Evolutionary conservation across 345 rosid genomes (phyloP).

Genomic region (Mangifera indica): DNA sequence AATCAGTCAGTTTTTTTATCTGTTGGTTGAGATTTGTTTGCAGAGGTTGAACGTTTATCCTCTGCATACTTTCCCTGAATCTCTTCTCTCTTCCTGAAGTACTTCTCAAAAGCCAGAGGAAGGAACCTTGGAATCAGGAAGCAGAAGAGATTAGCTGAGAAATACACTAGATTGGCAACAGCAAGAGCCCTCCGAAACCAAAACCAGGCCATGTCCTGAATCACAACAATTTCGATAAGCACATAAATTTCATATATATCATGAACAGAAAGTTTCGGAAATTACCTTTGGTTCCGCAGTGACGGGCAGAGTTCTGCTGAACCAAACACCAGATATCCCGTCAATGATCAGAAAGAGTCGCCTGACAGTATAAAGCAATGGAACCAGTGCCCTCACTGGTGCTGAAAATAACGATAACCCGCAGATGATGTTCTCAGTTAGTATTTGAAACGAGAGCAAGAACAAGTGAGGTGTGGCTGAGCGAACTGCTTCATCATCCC

Average conservation of each 20-base stretch:
- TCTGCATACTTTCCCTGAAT: constrained; percentile 46
- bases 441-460: constrained; percentile 83
- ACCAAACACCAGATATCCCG: constrained; percentile 76
- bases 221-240: too few species aligned
- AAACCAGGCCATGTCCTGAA: constrained; percentile 58
- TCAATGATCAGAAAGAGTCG: constrained; percentile 66
- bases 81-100: constrained; percentile 62
- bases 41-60: constrained; percentile 42
- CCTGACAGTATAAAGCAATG: constrained; percentile 69
- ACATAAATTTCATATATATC: too few species aligned
- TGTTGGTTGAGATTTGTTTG: constrained; percentile 24
- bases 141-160: constrained; percentile 60
- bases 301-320: constrained; percentile 52
- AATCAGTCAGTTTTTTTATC: constrained; percentile 56
- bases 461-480: constrained; percentile 85
- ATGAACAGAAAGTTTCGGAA: neutral
- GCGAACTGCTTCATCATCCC: constrained; percentile 68
- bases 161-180: constrained; percentile 56
- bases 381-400: constrained; percentile 84
- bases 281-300: constrained; percentile 53
- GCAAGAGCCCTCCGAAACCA: constrained; percentile 81
- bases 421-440: constrained; percentile 76
- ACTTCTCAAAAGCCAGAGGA: constrained; percentile 75
- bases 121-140: constrained; percentile 80
- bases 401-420: constrained; percentile 72